Evolutionary conservation across 1,284 basidiomycete genomes (phyloP).

Genomic region (Entoloma clypeatum): DNA sequence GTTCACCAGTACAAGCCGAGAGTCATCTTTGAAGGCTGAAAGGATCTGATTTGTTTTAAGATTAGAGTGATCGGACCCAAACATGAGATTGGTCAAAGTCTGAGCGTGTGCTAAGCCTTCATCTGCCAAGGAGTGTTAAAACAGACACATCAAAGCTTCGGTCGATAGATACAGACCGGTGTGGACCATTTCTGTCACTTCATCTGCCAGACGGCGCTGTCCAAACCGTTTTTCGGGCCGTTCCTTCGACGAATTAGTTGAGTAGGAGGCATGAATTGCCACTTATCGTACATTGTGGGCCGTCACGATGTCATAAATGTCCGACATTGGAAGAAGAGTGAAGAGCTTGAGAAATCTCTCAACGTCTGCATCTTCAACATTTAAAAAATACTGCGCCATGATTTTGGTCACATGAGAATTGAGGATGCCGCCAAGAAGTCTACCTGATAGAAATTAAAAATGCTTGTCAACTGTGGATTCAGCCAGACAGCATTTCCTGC

Average conservation of each 20-base stretch:
- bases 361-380: conserved; percentile 80
- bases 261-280: neutral
- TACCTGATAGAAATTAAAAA: conserved; percentile 92
- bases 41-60: conserved; percentile 46
- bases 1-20: conserved; percentile 47
- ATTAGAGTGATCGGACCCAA: conserved; percentile 43
- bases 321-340: conserved; percentile 66
- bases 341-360: conserved; percentile 80
- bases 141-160: no score
- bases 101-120: conserved; percentile 46
- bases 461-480: conserved; percentile 69
- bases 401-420: conserved; percentile 5
- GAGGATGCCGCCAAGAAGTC: conserved; percentile 14
- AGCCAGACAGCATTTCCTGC: conserved; percentile 96
- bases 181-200: conserved; percentile 89
- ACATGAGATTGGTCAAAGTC: conserved; percentile 59
- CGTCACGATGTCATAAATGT: conserved; percentile 57
- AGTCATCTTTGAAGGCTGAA: conserved; percentile 56
- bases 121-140: conserved; percentile 23
- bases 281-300: conserved; percentile 52
- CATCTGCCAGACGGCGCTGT: conserved; percentile 79
- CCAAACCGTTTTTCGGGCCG: conserved; percentile 62
- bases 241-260: conserved; percentile 29
- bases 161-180: conserved; percentile 65
- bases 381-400: conserved; percentile 77